Base-by-base conservation (phyloP, 129 eudicot genomes). In the Silybum marianum region DNA sequence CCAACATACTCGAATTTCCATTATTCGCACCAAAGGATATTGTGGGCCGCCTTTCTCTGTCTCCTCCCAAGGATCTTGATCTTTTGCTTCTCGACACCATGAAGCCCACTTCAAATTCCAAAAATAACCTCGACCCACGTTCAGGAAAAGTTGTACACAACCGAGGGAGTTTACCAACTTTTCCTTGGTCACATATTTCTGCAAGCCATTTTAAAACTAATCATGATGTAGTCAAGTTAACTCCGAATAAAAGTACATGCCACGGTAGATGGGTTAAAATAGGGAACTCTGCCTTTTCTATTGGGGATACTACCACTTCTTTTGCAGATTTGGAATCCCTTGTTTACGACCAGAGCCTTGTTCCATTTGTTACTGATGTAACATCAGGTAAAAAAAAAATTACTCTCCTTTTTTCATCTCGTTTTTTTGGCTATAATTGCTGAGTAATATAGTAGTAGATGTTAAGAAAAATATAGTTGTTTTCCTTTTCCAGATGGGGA, bases 231-330 rank as follows among this genome's bases (percentile, higher is more conserved):
- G 84, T 82, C 16, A 96, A 93, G 71, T 69, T 83, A 62, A 83
- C 89, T 28, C 28, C 86, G 13, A 79, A 73, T 83, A 94, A 92
- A 85, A 88, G 83, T 66, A 80, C 83, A 48, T 96, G 99, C 88
- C 97, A 86, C 51, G 92, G 97, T 83, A 88, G 91, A 91, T 96
- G 99, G 99, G 92, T 84, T n/a, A 93, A 86, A 84, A 88, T 93
- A 46, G 82, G 85, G 65, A 93, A 89, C 58, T 72, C 82, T 62
- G 25, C 60, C 23, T 74, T 82, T 81, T 81, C 83, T 77, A 74
- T 78, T 75, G 85, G 84, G 78, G 90, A 88, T 39, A 73, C 88
- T 14, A 54, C 66, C 81, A 85, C 88, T 25, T 66, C 80, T 79
- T 87, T 89, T 73, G 48, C 63, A 46, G 86, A 85, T 71, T 82